phyloP scores from a whole-genome alignment of 1,139 yeast species.

The Debaryomyces robertsiae region DNA sequence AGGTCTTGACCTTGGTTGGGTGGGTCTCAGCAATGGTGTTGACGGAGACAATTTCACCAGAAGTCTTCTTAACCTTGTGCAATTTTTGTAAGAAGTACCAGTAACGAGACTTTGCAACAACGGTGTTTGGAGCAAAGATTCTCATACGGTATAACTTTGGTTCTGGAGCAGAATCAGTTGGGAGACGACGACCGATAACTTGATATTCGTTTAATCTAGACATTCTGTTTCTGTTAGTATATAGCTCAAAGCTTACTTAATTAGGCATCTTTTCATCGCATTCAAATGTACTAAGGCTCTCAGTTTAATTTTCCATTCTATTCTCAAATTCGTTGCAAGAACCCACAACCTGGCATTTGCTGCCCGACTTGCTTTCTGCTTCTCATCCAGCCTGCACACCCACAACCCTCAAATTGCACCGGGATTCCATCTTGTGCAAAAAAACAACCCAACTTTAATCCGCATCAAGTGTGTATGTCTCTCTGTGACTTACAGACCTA shows the following conservation, averaged over 20 bases:
- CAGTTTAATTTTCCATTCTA: background rate
- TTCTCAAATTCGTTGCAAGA: too few relatives aligned
- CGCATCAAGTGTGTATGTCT: background rate
- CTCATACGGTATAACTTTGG: slow-evolving; percentile 99
- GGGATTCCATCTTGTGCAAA: too few relatives aligned
- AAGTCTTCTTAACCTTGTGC: slow-evolving; percentile 99
- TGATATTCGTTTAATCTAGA: slow-evolving; percentile 98
- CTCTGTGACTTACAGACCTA: too few relatives aligned
- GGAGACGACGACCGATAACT: slow-evolving; percentile 99
- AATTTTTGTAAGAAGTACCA: slow-evolving; percentile 99
- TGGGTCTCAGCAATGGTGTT: slow-evolving; percentile 90
- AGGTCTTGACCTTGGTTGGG: slow-evolving; percentile 99
- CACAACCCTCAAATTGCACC: too few relatives aligned
- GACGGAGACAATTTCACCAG: slow-evolving; percentile 97
- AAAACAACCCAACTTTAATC: too few relatives aligned
- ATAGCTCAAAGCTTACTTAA: background rate
- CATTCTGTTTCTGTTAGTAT: slow-evolving; percentile 41
- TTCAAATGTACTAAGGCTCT: slow-evolving; percentile 5
- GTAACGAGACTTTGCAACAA: slow-evolving; percentile 99
- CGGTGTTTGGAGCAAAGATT: slow-evolving; percentile 98
- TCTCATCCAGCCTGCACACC: too few relatives aligned
- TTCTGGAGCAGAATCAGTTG: slow-evolving; percentile 98
- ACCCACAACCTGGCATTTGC: too few relatives aligned
- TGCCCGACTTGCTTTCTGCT: too few relatives aligned
- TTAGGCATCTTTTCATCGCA: slow-evolving; percentile 4